phyloP scores from a whole-genome alignment of 139 green algal species.

The Picochlorum sp. region DNA sequence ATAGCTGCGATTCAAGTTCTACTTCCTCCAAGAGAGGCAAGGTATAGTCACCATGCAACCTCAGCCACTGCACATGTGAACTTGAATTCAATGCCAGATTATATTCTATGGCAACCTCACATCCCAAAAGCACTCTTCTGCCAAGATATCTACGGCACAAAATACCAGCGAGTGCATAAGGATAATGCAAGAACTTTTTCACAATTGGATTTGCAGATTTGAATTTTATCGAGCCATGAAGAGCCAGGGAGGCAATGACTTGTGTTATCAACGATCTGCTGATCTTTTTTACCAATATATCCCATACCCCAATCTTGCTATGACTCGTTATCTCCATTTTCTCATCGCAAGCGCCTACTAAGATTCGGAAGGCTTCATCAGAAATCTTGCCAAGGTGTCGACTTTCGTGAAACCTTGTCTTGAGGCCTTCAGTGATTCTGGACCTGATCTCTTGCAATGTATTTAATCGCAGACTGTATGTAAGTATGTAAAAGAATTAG shows the following conservation, averaged over 20 bases:
- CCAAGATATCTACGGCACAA: constrained; percentile 33
- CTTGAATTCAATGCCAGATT: constrained; percentile 56
- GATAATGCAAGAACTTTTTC: constrained; percentile 12
- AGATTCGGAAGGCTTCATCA: constrained; percentile 49
- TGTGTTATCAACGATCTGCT: too few relatives aligned
- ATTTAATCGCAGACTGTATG: background rate
- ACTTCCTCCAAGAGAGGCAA: constrained; percentile 26
- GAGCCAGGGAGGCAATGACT: too few relatives aligned
- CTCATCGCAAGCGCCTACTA: constrained; percentile 58
- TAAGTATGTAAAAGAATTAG: too few relatives aligned
- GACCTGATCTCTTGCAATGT: constrained; percentile 31
- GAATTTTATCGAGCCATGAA: too few relatives aligned
- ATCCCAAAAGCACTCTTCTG: constrained; percentile 42
- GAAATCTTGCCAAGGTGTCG: constrained; percentile 50
- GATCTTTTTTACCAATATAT: constrained; percentile 7
- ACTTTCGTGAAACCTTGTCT: constrained; percentile 71
- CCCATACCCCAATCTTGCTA: constrained; percentile 20
- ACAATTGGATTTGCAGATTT: too few relatives aligned
- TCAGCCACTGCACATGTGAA: constrained; percentile 46
- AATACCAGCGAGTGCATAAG: constrained; percentile 14
- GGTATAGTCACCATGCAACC: constrained; percentile 10
- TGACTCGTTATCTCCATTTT: constrained; percentile 32
- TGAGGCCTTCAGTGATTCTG: constrained; percentile 52
- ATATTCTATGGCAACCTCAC: constrained; percentile 75
- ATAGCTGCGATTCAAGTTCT: constrained; percentile 21